phyloP scores from a whole-genome alignment of 2,329 filamentous ascomycete genomes.

The Ilyonectria destructans region DNA sequence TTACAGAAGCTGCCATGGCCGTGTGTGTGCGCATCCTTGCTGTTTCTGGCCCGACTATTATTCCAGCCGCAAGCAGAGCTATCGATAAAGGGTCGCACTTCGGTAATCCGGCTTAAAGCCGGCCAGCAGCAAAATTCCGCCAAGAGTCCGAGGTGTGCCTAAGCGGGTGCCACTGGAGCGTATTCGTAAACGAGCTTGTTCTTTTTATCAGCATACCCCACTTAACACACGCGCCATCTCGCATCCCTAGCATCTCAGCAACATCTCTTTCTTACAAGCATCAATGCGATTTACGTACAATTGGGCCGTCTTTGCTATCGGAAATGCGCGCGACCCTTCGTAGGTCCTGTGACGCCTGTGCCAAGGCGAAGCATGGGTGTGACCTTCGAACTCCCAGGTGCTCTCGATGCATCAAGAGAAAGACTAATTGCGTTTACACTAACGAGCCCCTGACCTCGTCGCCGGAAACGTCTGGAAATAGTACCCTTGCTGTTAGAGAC shows the following conservation, averaged over 20 bases:
- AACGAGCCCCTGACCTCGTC: slow-evolving; percentile 64
- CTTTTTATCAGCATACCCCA: slow-evolving; percentile 1
- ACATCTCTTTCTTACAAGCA: background rate
- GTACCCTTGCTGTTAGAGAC: background rate
- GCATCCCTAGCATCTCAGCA: background rate
- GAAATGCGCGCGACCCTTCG: slow-evolving; percentile 71
- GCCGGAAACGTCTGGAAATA: slow-evolving; percentile 30
- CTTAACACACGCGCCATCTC: background rate
- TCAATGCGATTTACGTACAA: slow-evolving; percentile 1
- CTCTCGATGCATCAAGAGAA: slow-evolving; percentile 68
- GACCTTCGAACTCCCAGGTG: slow-evolving; percentile 69
- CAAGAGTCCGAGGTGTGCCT: no score
- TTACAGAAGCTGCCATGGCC: no score
- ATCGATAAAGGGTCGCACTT: no score
- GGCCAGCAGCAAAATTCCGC: no score
- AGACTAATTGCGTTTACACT: slow-evolving; percentile 65
- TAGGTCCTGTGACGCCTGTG: slow-evolving; percentile 70
- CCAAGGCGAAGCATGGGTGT: slow-evolving; percentile 70
- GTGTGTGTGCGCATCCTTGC: no score
- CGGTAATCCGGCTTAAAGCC: no score
- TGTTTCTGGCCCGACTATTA: no score
- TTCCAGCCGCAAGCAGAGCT: no score
- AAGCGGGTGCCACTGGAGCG: background rate
- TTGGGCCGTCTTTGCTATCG: background rate
- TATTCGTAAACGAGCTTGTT: background rate